Evolutionary conservation across 768 basidiomycete genomes (phyloP).

Genomic region (Strobilomyces echinocephalus): DNA sequence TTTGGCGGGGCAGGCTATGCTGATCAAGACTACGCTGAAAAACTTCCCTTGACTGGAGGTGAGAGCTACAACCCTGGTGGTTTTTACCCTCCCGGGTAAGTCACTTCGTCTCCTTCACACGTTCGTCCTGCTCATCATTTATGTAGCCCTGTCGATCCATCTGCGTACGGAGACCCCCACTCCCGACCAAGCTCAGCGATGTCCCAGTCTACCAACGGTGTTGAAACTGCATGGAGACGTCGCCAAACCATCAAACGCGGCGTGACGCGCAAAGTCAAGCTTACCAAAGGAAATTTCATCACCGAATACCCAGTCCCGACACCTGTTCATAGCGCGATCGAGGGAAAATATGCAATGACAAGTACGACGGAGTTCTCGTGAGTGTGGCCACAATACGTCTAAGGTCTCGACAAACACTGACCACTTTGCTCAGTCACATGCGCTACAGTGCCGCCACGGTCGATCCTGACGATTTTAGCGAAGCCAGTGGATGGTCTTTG

Average conservation of each 20-base stretch:
- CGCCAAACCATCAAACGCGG: constrained; percentile 91
- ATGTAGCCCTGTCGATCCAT: constrained; percentile 49
- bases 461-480: constrained; percentile 85
- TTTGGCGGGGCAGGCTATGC: constrained; percentile 43
- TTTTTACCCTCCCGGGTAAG: constrained; percentile 74
- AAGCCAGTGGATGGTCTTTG: constrained; percentile 78
- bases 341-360: constrained; percentile 66
- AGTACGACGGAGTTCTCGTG: constrained; percentile 90
- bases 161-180: constrained; percentile 65
- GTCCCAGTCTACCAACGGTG: constrained; percentile 52
- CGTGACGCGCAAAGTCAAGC: constrained; percentile 90
- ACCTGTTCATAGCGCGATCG: constrained; percentile 76
- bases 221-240: constrained; percentile 61
- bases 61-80: constrained; percentile 50
- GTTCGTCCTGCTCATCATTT: constrained; percentile 4
- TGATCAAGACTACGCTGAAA: constrained; percentile 73
- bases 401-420: neutral
- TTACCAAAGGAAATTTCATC: constrained; percentile 91
- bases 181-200: constrained; percentile 47
- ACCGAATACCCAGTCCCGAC: constrained; percentile 85
- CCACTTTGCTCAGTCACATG: constrained; percentile 56
- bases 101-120: constrained; percentile 10
- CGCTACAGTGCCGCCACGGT: constrained; percentile 89
- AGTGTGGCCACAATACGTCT: constrained; percentile 27
- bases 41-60: constrained; percentile 64